Conservation (phyloP, 192 early-diverging fungal species). For the Irineochytrium annulatum region DNA sequence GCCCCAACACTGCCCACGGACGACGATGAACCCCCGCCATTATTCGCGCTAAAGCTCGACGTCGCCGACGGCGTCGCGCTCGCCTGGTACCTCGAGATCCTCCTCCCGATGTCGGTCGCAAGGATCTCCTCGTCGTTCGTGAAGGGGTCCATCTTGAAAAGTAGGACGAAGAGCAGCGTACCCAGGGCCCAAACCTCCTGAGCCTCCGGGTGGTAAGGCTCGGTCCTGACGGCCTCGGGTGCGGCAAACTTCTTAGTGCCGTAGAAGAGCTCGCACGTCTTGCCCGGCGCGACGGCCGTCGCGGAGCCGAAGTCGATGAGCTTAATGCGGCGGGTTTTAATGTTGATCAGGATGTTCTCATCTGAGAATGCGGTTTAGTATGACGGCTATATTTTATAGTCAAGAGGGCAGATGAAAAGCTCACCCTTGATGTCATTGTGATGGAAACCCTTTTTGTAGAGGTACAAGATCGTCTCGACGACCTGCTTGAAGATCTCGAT, state of each 20-base stretch:
- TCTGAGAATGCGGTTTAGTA: conserved; percentile 34
- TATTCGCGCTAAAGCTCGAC: neutral
- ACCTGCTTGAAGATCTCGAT: conserved; percentile 42
- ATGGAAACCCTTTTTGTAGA: conserved; percentile 37
- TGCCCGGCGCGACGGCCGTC: conserved; percentile 29
- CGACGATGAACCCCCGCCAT: neutral
- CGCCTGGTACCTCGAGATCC: conserved; percentile 26
- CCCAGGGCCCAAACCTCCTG: conserved; percentile 59
- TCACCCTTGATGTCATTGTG: conserved; percentile 62
- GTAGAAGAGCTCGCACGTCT: conserved; percentile 39
- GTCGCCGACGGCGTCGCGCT: neutral
- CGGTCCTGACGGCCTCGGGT: conserved; percentile 43
- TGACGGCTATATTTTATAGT: neutral
- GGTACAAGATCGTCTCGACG: conserved; percentile 29
- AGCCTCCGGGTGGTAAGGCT: conserved; percentile 36
- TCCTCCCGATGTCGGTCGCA: conserved; percentile 30
- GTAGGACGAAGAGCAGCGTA: conserved; percentile 49
- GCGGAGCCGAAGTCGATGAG: conserved; percentile 57
- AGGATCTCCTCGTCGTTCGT: conserved; percentile 46
- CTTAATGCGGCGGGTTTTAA: conserved; percentile 40
- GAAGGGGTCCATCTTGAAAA: conserved; percentile 57
- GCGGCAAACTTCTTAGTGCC: conserved; percentile 56
- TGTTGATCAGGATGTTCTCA: conserved; percentile 56
- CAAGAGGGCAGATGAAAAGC: conserved; percentile 1
- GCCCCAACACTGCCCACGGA: neutral